A percentile compares a stretch with the other conserved stretches of the same genome.
Conservation (phyloP, 345 rosid species). For the Citrus medica region DNA sequence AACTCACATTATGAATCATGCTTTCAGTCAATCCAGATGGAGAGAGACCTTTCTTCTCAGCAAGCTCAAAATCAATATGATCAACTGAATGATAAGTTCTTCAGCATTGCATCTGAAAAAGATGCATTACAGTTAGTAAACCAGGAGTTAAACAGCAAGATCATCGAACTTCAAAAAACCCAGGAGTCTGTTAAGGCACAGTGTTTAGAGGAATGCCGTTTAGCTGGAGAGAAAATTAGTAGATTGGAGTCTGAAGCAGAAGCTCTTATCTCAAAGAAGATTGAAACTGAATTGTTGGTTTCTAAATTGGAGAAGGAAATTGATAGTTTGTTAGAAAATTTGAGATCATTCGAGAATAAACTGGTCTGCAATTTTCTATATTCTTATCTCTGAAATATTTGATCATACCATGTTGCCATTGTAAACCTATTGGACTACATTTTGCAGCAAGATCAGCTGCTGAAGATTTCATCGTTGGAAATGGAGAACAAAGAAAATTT, state of each 20-base stretch:
- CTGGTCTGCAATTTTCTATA: slow-evolving; percentile 38
- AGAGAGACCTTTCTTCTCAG: slow-evolving; percentile 44
- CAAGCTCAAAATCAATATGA: slow-evolving; percentile 46
- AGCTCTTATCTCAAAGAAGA: slow-evolving; percentile 48
- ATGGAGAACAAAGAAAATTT: slow-evolving; percentile 47
- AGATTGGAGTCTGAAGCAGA: slow-evolving; percentile 66
- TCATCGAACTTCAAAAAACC: slow-evolving; percentile 54
- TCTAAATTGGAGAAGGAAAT: slow-evolving; percentile 54
- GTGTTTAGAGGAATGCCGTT: slow-evolving; percentile 47
- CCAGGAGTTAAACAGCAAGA: slow-evolving; percentile 42
- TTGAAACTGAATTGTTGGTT: slow-evolving; percentile 50
- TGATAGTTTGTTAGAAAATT: slow-evolving; percentile 41
- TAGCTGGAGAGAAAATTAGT: slow-evolving; percentile 54
- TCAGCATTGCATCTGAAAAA: slow-evolving; percentile 44
- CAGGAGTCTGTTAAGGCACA: slow-evolving; percentile 48
- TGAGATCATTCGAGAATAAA: slow-evolving; percentile 53
- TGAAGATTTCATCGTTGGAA: slow-evolving; percentile 56
- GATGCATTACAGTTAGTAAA: slow-evolving; percentile 44
- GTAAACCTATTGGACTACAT: slow-evolving; percentile 21
- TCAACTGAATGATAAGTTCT: slow-evolving; percentile 52
- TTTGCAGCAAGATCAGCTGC: slow-evolving; percentile 59
- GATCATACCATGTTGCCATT: slow-evolving; percentile 18
- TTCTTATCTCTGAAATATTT: slow-evolving; percentile 6
- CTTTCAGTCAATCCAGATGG: slow-evolving; percentile 48
- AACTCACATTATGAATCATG: slow-evolving; percentile 46